Base-by-base conservation (phyloP, 2,329 filamentous ascomycete genomes). In the Pestalotiopsis sp. region DNA sequence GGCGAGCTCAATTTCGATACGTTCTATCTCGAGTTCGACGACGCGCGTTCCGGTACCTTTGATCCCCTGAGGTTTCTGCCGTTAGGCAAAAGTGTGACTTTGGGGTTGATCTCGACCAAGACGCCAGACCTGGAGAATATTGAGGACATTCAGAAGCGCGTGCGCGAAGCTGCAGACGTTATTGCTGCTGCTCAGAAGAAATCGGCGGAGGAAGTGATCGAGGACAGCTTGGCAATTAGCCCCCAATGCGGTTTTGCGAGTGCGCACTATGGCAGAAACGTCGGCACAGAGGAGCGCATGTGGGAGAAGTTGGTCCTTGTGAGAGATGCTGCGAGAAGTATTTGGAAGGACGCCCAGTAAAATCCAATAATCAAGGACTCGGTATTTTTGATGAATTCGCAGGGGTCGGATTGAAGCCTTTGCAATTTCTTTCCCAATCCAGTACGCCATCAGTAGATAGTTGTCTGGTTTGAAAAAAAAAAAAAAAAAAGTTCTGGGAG, bases 141-240 rank as follows among this genome's bases (percentile, higher is more conserved):
- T 67, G 78, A 78, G 62, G 77, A 80, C 68, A 79, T 86, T 74
- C 82, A 82, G 72, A 78, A 76, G 69, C 79, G 80, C 5, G 81
- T 86, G 3, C 74, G 78, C 27, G 77, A 81, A n/a, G 84, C 84
- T 2, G 88, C 88, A 2, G 82, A 85, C 41, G 86, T 87, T 74
- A 86, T 91, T 65, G 87, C 88, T 0, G 81, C 86, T 71, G 88
- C 87, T 0, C 87, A 85, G 68, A 83, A 83, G 9, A 79, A 88
- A 72, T 83, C 80, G 3, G 77, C 81, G 14, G 80, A 88, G 70
- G 83, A 90, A 71, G 88, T 88, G 0, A 76, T 91, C 71, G 31
- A 63, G 14, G 76, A 75, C 31, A 85, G 85, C 72, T 79, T 91
- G 65, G 86, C 86, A 41, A 82, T 89, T 9, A 88, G 85, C 72